Base-by-base conservation (phyloP, 1,139 yeast genomes). In the Yamadazyma membranifaciens region DNA sequence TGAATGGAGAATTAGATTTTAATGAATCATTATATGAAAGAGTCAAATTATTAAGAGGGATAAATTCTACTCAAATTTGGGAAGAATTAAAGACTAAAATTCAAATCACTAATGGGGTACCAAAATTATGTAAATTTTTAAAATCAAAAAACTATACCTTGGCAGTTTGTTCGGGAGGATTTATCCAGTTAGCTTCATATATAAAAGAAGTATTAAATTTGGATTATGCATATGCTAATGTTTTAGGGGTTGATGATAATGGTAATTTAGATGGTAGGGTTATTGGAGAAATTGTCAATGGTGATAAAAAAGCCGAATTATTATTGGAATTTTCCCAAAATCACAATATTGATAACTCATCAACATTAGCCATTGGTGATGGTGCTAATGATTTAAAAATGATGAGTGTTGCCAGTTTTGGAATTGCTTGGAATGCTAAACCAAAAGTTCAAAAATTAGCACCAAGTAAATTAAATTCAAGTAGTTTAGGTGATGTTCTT, bases 401-500 rank as follows among this genome's bases (percentile, higher is more conserved):
- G 91, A 92, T 94, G 98, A 77, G 72, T 3, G 80, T 67, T 14
- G 97, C 96, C 2, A 98, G 98, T 0, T 87, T 81, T 60, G 98
- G 98, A 14, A 74, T 94, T 44, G 98, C 98, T 0, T 94, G 96
- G 94, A 86, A 89, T 59, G 98, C 98, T 13, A 94, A 94, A 60
- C 97, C 98, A 26, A 80, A 75, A 47, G 98, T 94, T 3, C 97
- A 88, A 59, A 55, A 63, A 43, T 65, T 68, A 51, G 98, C 98
- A 0, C 97, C 97, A 9, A 73, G 87, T 34, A 75, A 87, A 48
- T 71, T 94, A 52, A 92, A 92, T 60, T 73, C 91, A 0, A 69
- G 74, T 22, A 72, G 84, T 4, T 73, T 92, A 56, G 69, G 69
- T 44, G 96, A 89, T 58, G 75, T 86, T 6, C 70, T 88, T 55